Conservation (phyloP, 192 early-diverging fungal species). For the Umbelopsis sp. region DNA sequence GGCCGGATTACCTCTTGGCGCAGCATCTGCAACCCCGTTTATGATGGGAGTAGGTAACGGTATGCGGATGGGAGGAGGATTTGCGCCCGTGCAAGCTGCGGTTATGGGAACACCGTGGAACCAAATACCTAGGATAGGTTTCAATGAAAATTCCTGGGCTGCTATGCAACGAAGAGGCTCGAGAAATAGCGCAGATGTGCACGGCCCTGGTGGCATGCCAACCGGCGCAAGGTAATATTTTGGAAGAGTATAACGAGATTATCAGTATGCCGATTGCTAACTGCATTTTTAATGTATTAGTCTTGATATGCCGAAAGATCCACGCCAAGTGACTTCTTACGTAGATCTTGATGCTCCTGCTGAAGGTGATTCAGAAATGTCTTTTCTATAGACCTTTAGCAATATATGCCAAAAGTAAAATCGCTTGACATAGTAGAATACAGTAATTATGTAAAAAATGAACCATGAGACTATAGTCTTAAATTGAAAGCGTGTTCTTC, state of each 20-base stretch:
- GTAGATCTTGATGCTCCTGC: constrained; percentile 88
- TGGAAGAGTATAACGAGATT: neutral
- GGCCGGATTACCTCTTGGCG: neutral
- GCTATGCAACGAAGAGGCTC: constrained; percentile 2
- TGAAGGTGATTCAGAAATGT: constrained; percentile 49
- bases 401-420: neutral
- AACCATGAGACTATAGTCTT: too few relatives aligned
- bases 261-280: neutral
- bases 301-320: constrained; percentile 53
- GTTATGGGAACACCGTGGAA: constrained; percentile 53
- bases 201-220: constrained; percentile 14
- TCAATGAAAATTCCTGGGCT: constrained; percentile 32
- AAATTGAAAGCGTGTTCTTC: too few relatives aligned
- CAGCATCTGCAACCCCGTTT: constrained; percentile 10
- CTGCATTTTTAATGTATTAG: neutral
- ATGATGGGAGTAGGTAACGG: constrained; percentile 27
- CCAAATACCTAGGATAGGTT: constrained; percentile 64
- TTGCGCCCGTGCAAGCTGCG: constrained; percentile 39
- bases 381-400: constrained; percentile 21
- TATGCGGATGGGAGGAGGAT: constrained; percentile 35
- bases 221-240: neutral
- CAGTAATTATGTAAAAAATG: too few relatives aligned
- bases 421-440: neutral
- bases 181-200: constrained; percentile 7
- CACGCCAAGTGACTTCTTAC: constrained; percentile 82